Conservation (phyloP, 2,329 filamentous ascomycete genomes). For the Nothophoma quercina region DNA sequence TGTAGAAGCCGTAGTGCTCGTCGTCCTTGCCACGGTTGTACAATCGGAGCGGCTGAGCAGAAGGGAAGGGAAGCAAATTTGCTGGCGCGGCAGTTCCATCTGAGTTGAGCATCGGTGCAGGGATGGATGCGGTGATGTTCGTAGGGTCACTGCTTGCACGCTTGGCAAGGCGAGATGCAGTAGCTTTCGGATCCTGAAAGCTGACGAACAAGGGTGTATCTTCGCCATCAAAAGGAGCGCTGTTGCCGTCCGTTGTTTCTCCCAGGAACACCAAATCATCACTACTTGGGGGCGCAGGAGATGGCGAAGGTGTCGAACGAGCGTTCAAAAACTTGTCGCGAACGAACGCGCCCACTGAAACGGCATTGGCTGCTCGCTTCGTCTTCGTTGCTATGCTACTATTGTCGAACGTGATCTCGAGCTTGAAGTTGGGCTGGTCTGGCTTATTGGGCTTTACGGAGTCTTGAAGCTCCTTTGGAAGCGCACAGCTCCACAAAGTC, state of each 20-base stretch:
- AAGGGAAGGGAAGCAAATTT: constrained; percentile 72
- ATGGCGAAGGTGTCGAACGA: constrained; percentile 52
- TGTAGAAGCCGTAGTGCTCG: constrained; percentile 95
- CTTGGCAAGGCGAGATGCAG: constrained; percentile 44
- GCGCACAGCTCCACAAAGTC: constrained; percentile 84
- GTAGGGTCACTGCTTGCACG: constrained; percentile 41
- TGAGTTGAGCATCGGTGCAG: constrained; percentile 66
- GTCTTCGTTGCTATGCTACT: constrained; percentile 50
- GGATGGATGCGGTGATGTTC: constrained; percentile 64
- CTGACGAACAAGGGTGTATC: constrained; percentile 89
- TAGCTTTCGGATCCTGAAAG: constrained; percentile 59
- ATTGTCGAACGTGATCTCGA: constrained; percentile 73
- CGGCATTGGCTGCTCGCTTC: constrained; percentile 69
- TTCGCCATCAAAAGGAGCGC: constrained; percentile 78
- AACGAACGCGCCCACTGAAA: constrained; percentile 44
- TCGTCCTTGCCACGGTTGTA: constrained; percentile 81
- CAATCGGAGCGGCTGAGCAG: constrained; percentile 78
- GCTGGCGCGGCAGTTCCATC: constrained; percentile 79
- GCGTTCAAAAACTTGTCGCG: constrained; percentile 37
- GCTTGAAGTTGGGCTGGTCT: constrained; percentile 77
- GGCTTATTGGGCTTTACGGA: constrained; percentile 68
- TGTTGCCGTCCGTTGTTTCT: constrained; percentile 80
- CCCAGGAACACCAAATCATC: constrained; percentile 83
- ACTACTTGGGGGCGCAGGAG: constrained; percentile 66
- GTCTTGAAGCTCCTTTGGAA: constrained; percentile 79